These are phyloP conservation scores for Ballota nigra DNA, from an alignment of 257 asterid species.

Conservation along the genomic window DNA sequence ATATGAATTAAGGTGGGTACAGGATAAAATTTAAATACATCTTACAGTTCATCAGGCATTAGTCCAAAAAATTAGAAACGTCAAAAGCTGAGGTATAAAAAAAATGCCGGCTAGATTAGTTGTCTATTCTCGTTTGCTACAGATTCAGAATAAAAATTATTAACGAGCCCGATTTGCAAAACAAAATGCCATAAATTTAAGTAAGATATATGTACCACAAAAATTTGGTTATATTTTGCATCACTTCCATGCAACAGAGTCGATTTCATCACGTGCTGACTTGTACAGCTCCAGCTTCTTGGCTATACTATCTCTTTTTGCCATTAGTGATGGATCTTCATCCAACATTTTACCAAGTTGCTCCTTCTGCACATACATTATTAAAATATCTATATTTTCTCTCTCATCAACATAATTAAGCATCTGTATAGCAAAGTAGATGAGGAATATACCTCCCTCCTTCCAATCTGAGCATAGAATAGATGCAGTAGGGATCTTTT, in stretches of 20 bases:
- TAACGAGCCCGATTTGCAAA: too few relatives aligned
- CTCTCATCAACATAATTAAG: background rate
- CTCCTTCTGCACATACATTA: conserved; percentile 61
- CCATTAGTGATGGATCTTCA: conserved; percentile 94
- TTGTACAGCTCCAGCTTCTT: conserved; percentile 89
- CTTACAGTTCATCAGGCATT: too few relatives aligned
- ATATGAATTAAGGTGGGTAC: too few relatives aligned
- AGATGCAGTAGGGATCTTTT: conserved; percentile 66
- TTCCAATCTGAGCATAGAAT: conserved; percentile 84
- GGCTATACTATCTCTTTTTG: conserved; percentile 74
- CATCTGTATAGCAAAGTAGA: background rate
- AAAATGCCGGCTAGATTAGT: too few relatives aligned
- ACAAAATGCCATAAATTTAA: too few relatives aligned
- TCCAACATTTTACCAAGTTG: conserved; percentile 91
- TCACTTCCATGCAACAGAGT: conserved; percentile 96
- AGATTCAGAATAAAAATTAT: too few relatives aligned
- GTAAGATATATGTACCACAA: conserved; percentile 10
- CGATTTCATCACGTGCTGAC: conserved; percentile 96
- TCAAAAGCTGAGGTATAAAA: too few relatives aligned
- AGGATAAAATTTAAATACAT: too few relatives aligned
- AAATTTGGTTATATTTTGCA: background rate
- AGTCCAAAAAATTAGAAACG: too few relatives aligned
- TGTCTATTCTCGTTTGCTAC: too few relatives aligned
- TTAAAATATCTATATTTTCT: background rate
- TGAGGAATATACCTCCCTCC: conserved; percentile 68